Percentiles rank a stretch among this genome's conserved stretches.
Conservation (phyloP, 2,329 filamentous ascomycete species). For the Paraconiothyrium brasiliense region DNA sequence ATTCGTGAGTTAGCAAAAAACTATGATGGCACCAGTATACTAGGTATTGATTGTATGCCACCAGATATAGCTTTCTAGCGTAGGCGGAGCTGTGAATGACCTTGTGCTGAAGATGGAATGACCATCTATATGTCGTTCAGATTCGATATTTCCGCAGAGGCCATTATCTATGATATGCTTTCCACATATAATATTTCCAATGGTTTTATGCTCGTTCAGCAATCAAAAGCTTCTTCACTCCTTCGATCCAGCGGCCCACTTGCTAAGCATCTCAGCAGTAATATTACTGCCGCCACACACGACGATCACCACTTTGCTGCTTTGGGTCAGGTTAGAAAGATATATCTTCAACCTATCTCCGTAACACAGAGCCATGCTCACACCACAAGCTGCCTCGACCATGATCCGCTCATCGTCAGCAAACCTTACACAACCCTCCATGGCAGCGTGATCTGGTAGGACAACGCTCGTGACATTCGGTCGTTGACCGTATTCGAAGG, state of each 20-base stretch:
- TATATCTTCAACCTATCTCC: conserved; percentile 66
- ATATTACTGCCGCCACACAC: conserved; percentile 75
- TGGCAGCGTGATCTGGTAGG: conserved; percentile 77
- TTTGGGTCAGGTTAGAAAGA: conserved; percentile 59
- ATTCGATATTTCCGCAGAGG: background rate
- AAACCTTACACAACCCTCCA: conserved; percentile 75
- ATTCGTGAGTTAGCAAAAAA: no score
- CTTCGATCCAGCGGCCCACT: conserved; percentile 1
- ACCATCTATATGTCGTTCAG: background rate
- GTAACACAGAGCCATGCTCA: conserved; percentile 74
- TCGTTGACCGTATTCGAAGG: conserved; percentile 67
- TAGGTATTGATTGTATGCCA: no score
- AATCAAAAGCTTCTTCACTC: background rate
- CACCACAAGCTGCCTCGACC: conserved; percentile 85
- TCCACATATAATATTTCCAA: background rate
- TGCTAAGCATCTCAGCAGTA: conserved; percentile 45
- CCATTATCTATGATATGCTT: background rate
- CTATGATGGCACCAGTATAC: no score
- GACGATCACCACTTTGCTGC: conserved; percentile 80
- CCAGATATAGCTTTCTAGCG: no score
- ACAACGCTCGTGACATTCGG: conserved; percentile 67
- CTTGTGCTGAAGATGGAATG: no score
- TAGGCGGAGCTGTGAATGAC: no score
- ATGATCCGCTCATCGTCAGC: conserved; percentile 81
- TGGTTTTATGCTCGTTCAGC: background rate